phyloP scores from a whole-genome alignment of 345 rosid species.

The Eucalyptus curtisii region DNA sequence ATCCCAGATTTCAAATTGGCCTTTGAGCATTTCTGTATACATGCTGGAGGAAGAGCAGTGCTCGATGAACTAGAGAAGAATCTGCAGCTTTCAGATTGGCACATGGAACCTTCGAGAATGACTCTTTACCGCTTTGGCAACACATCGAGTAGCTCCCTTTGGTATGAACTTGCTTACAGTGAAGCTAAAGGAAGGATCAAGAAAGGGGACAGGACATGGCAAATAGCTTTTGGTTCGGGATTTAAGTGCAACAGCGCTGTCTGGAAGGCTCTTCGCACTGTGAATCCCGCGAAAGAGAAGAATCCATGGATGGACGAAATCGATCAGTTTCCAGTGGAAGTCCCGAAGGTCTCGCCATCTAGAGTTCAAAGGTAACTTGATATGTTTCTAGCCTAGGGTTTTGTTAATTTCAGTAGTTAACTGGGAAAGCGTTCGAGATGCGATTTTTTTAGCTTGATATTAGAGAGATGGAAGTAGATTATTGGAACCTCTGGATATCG shows the following conservation, averaged over 20 bases:
- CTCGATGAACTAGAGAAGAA: conserved; percentile 50
- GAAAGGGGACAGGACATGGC: conserved; percentile 45
- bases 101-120: conserved; percentile 63
- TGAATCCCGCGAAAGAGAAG: conserved; percentile 29
- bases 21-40: neutral
- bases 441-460: neutral
- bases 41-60: conserved; percentile 17
- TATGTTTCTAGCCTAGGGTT: neutral
- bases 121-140: conserved; percentile 41
- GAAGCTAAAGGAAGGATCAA: conserved; percentile 53
- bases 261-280: conserved; percentile 27
- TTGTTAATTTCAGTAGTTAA: too few relatives aligned
- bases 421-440: too few relatives aligned
- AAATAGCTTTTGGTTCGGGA: conserved; percentile 62
- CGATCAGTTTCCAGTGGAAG: conserved; percentile 27
- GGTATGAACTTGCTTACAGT: conserved; percentile 48
- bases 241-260: conserved; percentile 61
- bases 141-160: conserved; percentile 54
- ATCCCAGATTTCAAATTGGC: neutral
- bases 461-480: neutral
- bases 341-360: conserved; percentile 22
- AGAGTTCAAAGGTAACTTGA: neutral
- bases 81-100: conserved; percentile 40
- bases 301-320: conserved; percentile 43
- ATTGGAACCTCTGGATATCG: neutral